Base-by-base conservation (phyloP, 2,329 filamentous ascomycete species). In the Reticulascus tulasneorum region DNA sequence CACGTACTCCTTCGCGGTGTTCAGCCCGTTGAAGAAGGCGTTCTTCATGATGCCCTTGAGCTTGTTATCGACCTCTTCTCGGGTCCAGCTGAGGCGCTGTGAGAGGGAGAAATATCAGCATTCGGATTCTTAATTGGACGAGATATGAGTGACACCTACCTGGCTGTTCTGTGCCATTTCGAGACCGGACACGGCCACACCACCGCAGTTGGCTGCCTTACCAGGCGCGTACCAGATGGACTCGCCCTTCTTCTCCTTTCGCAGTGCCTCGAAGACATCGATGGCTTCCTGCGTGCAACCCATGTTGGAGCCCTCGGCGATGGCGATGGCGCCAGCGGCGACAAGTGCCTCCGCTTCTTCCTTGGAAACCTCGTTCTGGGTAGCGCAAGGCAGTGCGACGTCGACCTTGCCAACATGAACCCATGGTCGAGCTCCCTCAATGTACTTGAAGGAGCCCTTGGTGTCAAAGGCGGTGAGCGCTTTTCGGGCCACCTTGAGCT, bases 241-340 rank as follows among this genome's bases (percentile, higher is more conserved):
- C 7, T 68, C 60, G 34, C 66, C 65, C 47, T 78, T 79, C 71
- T 87, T 80, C 60, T 77, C 77, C 60, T 72, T 79, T 51, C 90
- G 78, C 54, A 82, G 72, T 13, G 74, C 77, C 77, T 97, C 91
- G 62, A 97, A 97, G 48, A 88, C 72, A 55, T 95, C 86, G 55
- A 98, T 96, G 50, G 91, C 91, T 48, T 86, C 89, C 67, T 93
- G 88, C 22, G 90, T 96, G 75, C 89, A 96, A 47, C 93, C 93
- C 93, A 98, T 97, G 80, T 97, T 97, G 68, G 85, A 93, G 38
- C 93, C 93, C 71, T 98, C 93, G 40, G 93, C 93, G 49, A 97
- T 83, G 72, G 88, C 94, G 61, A 83, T 79, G 58, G 76, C 77
- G 50, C 91, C 91, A 41, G 76, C 77, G 32, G 75, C 75, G 41